phyloP scores from a whole-genome alignment of 169 alveolate species.

The Plasmodium blacklocki region DNA sequence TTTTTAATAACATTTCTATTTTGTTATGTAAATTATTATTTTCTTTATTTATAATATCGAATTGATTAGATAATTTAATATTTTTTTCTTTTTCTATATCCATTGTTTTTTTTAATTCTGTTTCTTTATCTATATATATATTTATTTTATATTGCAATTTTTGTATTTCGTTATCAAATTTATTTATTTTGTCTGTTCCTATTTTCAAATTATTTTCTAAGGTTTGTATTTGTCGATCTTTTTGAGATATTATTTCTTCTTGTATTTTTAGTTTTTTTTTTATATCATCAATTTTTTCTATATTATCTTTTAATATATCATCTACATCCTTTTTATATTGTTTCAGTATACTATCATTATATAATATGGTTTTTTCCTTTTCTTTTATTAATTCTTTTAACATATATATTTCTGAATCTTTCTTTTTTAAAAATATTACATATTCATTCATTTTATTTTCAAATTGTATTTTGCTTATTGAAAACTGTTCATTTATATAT shows the following conservation, averaged over 20 bases:
- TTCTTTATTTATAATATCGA: conserved; percentile 36
- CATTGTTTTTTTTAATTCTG: conserved; percentile 36
- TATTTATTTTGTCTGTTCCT: neutral
- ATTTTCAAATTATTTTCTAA: conserved; percentile 7
- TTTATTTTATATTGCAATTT: conserved; percentile 12
- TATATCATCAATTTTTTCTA: conserved; percentile 55
- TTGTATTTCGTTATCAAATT: conserved; percentile 53
- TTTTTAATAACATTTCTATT: conserved; percentile 40
- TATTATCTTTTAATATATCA: conserved; percentile 52
- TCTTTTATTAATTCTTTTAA: conserved; percentile 56
- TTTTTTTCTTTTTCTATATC: conserved; percentile 60
- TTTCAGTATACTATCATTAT: conserved; percentile 61
- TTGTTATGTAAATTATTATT: conserved; percentile 32
- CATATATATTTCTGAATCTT: conserved; percentile 75
- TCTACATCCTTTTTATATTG: conserved; percentile 70
- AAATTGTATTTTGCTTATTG: conserved; percentile 65
- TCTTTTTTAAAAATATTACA: conserved; percentile 54
- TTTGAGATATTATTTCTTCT: conserved; percentile 22
- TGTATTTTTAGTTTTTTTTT: conserved; percentile 38
- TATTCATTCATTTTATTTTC: conserved; percentile 74
- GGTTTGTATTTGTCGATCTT: conserved; percentile 20
- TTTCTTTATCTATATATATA: conserved; percentile 13
- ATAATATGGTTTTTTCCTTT: conserved; percentile 48
- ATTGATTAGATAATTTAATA: neutral
- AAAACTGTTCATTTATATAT: conserved; percentile 61